phyloP scores from a whole-genome alignment of 257 asterid species.

The Nicotiana tomentosiformis region DNA sequence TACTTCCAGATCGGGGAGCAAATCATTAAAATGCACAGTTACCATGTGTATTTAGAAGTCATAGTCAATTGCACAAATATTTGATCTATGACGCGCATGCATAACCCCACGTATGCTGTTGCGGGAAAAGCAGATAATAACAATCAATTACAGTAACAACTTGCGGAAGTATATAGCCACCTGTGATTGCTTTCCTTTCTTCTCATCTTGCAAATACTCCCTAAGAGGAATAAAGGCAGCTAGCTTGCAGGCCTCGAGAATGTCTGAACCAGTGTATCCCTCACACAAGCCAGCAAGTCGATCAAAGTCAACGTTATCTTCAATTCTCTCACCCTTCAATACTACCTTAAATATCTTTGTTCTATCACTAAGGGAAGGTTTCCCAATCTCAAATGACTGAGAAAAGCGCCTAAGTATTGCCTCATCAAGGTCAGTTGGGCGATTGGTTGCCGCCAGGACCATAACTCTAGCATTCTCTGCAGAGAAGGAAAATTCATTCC shows the following conservation, averaged over 20 bases:
- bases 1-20: too few species aligned
- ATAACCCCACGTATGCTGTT: not conserved
- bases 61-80: not conserved
- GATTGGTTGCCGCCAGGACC: slow-evolving; percentile 31
- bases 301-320: slow-evolving; percentile 13
- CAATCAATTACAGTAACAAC: not conserved
- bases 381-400: slow-evolving; percentile 25
- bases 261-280: slow-evolving; percentile 24
- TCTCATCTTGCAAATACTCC: slow-evolving; percentile 22
- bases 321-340: slow-evolving; percentile 17
- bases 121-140: not conserved
- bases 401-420: slow-evolving; percentile 25
- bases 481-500: not conserved
- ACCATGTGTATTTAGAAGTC: not conserved
- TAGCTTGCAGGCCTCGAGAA: slow-evolving; percentile 23
- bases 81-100: not conserved
- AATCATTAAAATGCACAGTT: not conserved
- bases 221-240: slow-evolving; percentile 21
- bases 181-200: slow-evolving; percentile 11
- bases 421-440: slow-evolving; percentile 28
- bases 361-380: slow-evolving; percentile 16
- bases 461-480: slow-evolving; percentile 23
- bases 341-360: slow-evolving; percentile 20
- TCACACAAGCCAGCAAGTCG: slow-evolving; percentile 19
- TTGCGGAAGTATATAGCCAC: not conserved